A percentile compares a stretch with the other conserved stretches of the same genome.
Conservation (phyloP, 179 eudicot species). For the Silene coronaria region DNA sequence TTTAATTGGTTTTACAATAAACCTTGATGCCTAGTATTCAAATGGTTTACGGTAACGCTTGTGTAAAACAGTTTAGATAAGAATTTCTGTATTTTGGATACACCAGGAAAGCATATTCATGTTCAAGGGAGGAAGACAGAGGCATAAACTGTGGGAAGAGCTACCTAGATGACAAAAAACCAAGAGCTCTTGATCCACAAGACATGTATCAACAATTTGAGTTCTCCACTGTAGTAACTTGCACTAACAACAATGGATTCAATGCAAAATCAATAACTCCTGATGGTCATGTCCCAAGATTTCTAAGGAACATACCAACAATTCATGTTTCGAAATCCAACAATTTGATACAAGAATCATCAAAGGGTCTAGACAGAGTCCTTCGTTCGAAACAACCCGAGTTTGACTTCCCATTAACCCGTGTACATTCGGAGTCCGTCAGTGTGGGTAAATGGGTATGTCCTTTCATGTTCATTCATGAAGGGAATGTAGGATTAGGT, state of each 20-base stretch:
- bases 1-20: too few relatives aligned
- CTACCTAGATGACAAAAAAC: slow-evolving; percentile 32
- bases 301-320: slow-evolving; percentile 33
- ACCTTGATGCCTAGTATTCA: too few relatives aligned
- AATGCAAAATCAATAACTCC: slow-evolving; percentile 35
- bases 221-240: slow-evolving; percentile 10
- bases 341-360: slow-evolving; percentile 32
- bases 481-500: slow-evolving; percentile 22
- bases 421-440: slow-evolving; percentile 23
- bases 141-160: slow-evolving; percentile 28
- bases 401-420: slow-evolving; percentile 32
- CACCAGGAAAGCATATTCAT: slow-evolving; percentile 45
- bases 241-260: slow-evolving; percentile 22
- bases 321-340: slow-evolving; percentile 31
- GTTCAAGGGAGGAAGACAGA: slow-evolving; percentile 54
- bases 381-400: slow-evolving; percentile 45
- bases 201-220: slow-evolving; percentile 56
- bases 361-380: slow-evolving; percentile 36
- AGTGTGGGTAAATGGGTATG: slow-evolving; percentile 60
- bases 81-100: too few relatives aligned
- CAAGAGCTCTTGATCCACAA: slow-evolving; percentile 41
- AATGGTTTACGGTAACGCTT: too few relatives aligned
- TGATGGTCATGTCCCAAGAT: slow-evolving; percentile 43
- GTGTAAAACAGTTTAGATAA: too few relatives aligned
- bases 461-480: slow-evolving; percentile 63